Percentiles rank a stretch among this genome's conserved stretches.
Conservation (phyloP, 148 eudicot species). For the Suaeda aralocaspica region DNA sequence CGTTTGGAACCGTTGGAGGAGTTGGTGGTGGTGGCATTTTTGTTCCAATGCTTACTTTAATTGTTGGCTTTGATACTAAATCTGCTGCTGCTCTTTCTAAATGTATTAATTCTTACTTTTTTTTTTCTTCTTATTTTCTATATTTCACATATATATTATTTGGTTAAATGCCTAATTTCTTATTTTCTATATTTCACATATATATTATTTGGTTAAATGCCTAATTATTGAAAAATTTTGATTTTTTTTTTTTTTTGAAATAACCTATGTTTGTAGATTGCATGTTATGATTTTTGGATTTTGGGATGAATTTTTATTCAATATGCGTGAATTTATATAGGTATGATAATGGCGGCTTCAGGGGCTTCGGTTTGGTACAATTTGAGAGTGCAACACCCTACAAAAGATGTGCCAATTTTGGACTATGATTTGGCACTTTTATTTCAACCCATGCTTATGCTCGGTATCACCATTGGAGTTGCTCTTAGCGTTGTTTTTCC, state of each 20-base stretch:
- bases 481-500: constrained; percentile 92
- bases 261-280: too few species aligned
- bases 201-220: not conserved
- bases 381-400: constrained; percentile 84
- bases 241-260: too few species aligned
- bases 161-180: not conserved
- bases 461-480: constrained; percentile 93
- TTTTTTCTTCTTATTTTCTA: not conserved
- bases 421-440: constrained; percentile 94
- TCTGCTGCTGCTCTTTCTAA: constrained; percentile 99
- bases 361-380: constrained; percentile 96
- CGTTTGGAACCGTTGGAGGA: constrained; percentile 93
- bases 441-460: constrained; percentile 98
- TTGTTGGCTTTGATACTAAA: constrained; percentile 92
- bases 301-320: not conserved
- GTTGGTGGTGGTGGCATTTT: constrained; percentile 99
- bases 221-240: not conserved
- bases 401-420: constrained; percentile 77
- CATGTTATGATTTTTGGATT: too few species aligned
- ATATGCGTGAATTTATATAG: constrained; percentile 28
- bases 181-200: not conserved
- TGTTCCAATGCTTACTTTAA: constrained; percentile 84
- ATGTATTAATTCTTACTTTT: constrained; percentile 37
- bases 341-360: constrained; percentile 99
- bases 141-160: not conserved